Evolutionary conservation across 257 asterid genomes (phyloP), one percentile per base, ranked within the genome.

Genomic region (Scutellaria minor): DNA sequence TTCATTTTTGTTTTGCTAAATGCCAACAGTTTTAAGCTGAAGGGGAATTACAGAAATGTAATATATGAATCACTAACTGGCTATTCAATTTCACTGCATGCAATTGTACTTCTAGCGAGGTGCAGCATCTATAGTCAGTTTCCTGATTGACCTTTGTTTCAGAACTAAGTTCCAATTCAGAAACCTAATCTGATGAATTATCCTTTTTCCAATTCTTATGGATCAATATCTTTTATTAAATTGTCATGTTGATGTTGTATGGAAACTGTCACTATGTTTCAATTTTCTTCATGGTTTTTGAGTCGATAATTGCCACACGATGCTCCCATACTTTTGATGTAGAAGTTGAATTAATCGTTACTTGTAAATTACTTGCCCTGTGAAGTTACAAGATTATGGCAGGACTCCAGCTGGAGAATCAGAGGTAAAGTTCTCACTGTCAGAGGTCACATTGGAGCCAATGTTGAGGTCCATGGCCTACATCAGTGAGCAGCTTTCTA

Each of bases 391-490:
- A 80, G 97, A 93, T 81, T 85, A 87, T 81, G 73, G 82, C 70
- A 83, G 78, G 84, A 74, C 78, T 45, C 91, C 86, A 65, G 73
- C 83, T 10, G 89, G 78, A 75, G 98, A 93, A 81, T 80, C 96
- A 20, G 96, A 85, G 81, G 92, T 93, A 45, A 89, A 88, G 79
- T 93, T 93, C 82, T 86, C 90, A 73, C 78, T 91, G 47, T 86
- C 97, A 14, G 84, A 76, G 78, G 83, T 82, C 68, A 88, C 96
- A 6, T 70, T 93, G 81, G 96, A 93, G 80, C 96, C 97, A 62
- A 89, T 88, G 94, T 74, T 89, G 83, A 89, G 80, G 85, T 93
- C 98, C 63, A 91, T 93, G 97, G 92, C 96, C 40, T 85, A 86
- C 84, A 87, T 93, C 80, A 88, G 91, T 18, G 95, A 93, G 70